Percentiles rank a stretch among this genome's conserved stretches.
Conservation (phyloP, 139 green algal species). For the Tetraselmis striata region DNA sequence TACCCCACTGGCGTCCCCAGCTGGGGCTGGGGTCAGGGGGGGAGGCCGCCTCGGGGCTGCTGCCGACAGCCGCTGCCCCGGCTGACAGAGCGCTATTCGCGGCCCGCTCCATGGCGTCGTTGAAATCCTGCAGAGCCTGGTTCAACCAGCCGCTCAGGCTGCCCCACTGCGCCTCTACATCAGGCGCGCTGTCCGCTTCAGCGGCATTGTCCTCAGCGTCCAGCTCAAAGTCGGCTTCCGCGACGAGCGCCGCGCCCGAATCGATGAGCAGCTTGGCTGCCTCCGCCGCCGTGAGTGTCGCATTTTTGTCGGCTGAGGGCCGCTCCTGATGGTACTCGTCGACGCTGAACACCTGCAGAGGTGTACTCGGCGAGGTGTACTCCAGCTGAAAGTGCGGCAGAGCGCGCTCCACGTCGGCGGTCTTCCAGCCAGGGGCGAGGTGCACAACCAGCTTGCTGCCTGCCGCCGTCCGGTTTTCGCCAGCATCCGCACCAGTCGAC, state of each 20-base stretch:
- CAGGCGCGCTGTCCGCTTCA: no score
- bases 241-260: background rate
- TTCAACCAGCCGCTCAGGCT: background rate
- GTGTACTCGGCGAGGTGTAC: background rate
- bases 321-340: background rate
- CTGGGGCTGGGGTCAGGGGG: background rate
- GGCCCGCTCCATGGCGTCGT: background rate
- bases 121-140: background rate
- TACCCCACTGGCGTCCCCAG: background rate
- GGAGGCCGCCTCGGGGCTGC: no score
- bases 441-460: background rate
- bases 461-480: no score
- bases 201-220: background rate
- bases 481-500: no score
- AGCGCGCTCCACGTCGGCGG: background rate
- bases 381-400: background rate
- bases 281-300: no score
- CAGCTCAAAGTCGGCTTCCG: background rate
- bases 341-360: background rate
- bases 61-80: background rate
- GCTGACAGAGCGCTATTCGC: background rate
- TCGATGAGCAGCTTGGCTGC: background rate
- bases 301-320: background rate
- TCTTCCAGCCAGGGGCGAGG: background rate
- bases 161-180: background rate